Evolutionary conservation across 768 basidiomycete genomes (phyloP).

Genomic region (Phanerodontia chrysosporium): DNA sequence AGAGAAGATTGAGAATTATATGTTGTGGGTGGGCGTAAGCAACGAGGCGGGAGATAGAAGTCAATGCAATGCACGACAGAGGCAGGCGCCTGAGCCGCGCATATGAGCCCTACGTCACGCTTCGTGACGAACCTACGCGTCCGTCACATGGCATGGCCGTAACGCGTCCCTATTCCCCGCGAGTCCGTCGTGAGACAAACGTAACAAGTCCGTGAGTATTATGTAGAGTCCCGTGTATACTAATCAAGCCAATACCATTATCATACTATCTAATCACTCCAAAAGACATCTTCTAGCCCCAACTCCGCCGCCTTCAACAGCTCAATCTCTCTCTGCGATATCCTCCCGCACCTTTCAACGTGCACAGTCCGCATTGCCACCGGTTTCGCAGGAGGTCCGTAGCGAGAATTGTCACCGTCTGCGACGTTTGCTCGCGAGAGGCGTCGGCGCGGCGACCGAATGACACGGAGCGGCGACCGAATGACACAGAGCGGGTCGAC

Average conservation of each 20-base stretch:
- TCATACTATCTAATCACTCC: neutral
- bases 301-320: neutral
- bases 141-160: neutral
- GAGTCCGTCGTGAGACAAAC: neutral
- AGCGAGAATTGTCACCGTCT: neutral
- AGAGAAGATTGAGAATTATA: neutral
- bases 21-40: neutral
- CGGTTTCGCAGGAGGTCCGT: neutral
- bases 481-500: neutral
- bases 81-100: neutral
- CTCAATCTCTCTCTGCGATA: neutral
- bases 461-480: neutral
- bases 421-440: neutral
- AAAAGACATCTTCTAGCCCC: neutral
- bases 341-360: neutral
- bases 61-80: neutral
- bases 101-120: neutral
- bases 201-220: neutral
- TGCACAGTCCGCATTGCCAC: neutral
- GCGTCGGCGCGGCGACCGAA: neutral
- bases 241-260: too few species aligned
- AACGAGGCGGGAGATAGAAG: neutral
- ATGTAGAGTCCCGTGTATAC: neutral
- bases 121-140: neutral
- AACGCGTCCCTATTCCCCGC: neutral